A percentile compares a stretch with the other conserved stretches of the same genome.
Conservation (phyloP, 2,329 filamentous ascomycete species). For the Trematosphaeria pertusa region DNA sequence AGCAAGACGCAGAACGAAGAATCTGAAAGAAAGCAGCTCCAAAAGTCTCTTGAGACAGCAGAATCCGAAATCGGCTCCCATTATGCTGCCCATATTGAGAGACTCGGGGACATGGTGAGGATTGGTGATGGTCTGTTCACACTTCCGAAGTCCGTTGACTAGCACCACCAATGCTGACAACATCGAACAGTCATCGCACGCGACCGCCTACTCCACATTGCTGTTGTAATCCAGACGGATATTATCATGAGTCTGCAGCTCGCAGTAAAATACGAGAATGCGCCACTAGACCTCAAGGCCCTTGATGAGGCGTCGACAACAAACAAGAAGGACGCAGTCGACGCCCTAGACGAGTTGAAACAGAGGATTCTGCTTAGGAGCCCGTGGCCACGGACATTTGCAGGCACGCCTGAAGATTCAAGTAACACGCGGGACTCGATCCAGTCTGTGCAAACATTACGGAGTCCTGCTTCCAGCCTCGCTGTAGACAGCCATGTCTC, state of each 20-base stretch:
- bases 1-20: slow-evolving; percentile 35
- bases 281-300: slow-evolving; percentile 41
- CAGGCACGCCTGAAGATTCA: slow-evolving; percentile 5
- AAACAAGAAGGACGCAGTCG: slow-evolving; percentile 42
- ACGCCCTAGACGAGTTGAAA: slow-evolving; percentile 46
- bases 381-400: slow-evolving; percentile 27
- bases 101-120: slow-evolving; percentile 45
- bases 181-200: slow-evolving; percentile 40
- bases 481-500: slow-evolving; percentile 27
- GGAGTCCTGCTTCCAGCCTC: slow-evolving; percentile 11
- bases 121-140: slow-evolving; percentile 48
- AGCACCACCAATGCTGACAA: slow-evolving; percentile 13
- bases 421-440: slow-evolving; percentile 13
- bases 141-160: slow-evolving; percentile 19
- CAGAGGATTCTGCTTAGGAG: slow-evolving; percentile 40
- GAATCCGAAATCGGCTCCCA: slow-evolving; percentile 43
- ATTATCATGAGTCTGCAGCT: slow-evolving; percentile 49
- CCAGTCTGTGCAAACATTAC: slow-evolving; percentile 24
- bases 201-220: slow-evolving; percentile 47
- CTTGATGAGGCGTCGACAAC: slow-evolving; percentile 48
- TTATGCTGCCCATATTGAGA: slow-evolving; percentile 42
- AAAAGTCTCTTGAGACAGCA: slow-evolving; percentile 47
- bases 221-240: slow-evolving; percentile 50
- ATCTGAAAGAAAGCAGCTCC: slow-evolving; percentile 47
- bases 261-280: slow-evolving; percentile 42